A percentile compares a stretch with the other conserved stretches of the same genome.
Evolutionary conservation across 805 yeast genomes (phyloP).

Genomic region (Jamesozyma spencerorum): DNA sequence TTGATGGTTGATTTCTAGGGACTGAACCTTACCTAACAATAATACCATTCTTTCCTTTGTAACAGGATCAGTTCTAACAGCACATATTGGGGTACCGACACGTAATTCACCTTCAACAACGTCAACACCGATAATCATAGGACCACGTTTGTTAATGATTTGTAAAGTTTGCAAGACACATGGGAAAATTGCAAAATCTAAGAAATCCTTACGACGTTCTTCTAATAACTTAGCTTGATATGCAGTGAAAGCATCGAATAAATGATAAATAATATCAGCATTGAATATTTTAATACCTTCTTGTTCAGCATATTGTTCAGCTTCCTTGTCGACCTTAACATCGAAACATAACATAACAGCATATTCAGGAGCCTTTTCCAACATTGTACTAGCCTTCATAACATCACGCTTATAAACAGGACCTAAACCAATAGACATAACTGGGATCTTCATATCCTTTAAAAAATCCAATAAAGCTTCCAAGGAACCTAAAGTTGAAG

Average conservation of each 20-base stretch:
- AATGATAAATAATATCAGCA: constrained; percentile 93
- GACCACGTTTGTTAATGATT: constrained; percentile 95
- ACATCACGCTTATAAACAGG: constrained; percentile 98
- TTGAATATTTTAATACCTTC: constrained; percentile 86
- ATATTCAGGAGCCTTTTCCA: constrained; percentile 88
- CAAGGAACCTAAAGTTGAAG: constrained; percentile 94
- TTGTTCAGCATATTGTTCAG: constrained; percentile 94
- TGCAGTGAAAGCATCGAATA: constrained; percentile 89
- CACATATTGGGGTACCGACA: constrained; percentile 91
- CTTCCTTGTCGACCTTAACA: constrained; percentile 94
- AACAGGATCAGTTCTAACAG: constrained; percentile 79
- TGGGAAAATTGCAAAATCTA: constrained; percentile 88
- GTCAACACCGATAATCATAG: constrained; percentile 99
- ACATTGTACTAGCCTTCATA: constrained; percentile 94
- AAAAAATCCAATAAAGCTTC: constrained; percentile 96
- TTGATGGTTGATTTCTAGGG: constrained; percentile 95
- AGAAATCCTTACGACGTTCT: constrained; percentile 78
- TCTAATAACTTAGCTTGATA: constrained; percentile 85
- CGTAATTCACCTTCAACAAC: constrained; percentile 84
- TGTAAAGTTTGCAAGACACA: constrained; percentile 90
- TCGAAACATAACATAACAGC: constrained; percentile 99
- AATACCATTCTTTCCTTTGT: constrained; percentile 66
- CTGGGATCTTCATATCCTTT: constrained; percentile 98
- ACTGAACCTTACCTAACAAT: constrained; percentile 73
- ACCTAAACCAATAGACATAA: constrained; percentile 95